Evolutionary conservation across 2,329 filamentous ascomycete genomes (phyloP), one percentile per base, ranked within the genome.

Genomic region (Metarhizium album): DNA sequence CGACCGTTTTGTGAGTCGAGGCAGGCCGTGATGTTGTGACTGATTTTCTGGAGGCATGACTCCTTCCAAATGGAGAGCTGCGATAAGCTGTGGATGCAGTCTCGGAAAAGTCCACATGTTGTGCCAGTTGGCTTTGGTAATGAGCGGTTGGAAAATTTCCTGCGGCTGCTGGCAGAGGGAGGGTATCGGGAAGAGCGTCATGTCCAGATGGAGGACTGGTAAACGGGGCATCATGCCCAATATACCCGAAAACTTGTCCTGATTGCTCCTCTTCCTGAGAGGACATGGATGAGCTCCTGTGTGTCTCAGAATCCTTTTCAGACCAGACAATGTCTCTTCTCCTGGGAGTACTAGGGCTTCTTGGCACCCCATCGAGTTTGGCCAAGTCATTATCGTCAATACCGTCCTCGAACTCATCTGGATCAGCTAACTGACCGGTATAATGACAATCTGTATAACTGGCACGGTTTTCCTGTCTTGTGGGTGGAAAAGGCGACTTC

Each of bases 11-110:
- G 16, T 37, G n/a, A 8, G 9, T 40, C n/a, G 37, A 48, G 20
- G 48, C 42, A 14, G 18, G 42, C 2, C 45, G 6, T 20, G 54
- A 38, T 24, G 60, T 40, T 24, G 45, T 40, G 27, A n/a, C 40
- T 16, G 46, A 16, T 47, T 45, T 42, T 40, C 27, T 53, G 11
- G 46, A 50, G 9, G 42, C n/a, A 31, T 57, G 47, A 22, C 48
- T 47, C 3, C 38, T 14, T 7, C 27, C 33, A 40, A 57, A 48
- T 3, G 65, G 64, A 3, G 66, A 68, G 38, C 66, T 68, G 20
- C 66, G 60, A 24, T 52, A 52, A 23, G 55, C 40, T 2, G 65
- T 66, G 2, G 65, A 66, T 11, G 65, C 65, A n/a, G 65, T 68
- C 47, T 68, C 65, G 0, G 65, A 68, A 20, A 67, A 64, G 37